Base-by-base conservation (phyloP, 2,329 filamentous ascomycete species). In the Aureobasidium namibiae region DNA sequence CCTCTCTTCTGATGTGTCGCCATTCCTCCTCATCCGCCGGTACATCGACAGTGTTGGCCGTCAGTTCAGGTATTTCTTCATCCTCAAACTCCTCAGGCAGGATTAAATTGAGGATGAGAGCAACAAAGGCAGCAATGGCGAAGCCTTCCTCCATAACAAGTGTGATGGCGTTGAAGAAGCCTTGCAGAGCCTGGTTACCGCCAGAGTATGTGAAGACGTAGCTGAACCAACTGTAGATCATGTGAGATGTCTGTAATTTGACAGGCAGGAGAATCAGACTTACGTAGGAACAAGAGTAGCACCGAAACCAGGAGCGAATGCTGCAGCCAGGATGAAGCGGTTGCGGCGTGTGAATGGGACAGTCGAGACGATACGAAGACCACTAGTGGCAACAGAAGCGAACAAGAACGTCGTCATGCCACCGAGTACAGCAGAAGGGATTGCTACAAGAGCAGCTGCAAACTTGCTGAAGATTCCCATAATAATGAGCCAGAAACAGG, bases 381-480 rank as follows among this genome's bases (percentile, higher is more conserved):
- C 90, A 0, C 86, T 88, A 1, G 90, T 86, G 1, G 88, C 84
- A 6, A 94, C 89, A 4, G 87, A 82, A 61, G 80, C 81, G 75
- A 92, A 94, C 23, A 94, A 79, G 72, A 94, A 94, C 0, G 88
- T 90, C 0, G 89, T 79, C 77, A 79, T 79, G 41, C 77, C 77
- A 9, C 77, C 77, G 1, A 79, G 68, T 0, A 79, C 76, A 1
- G 76, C 66, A 10, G 65, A 68, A 0, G 89, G 89, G 63, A 94
- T 92, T 4, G 88, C 82, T 4, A 90, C 87, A 4, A 94, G 82
- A 0, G 88, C 81, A 1, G 89, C 89, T 0, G 88, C 89, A 65
- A 92, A 92, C 72, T 94, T 94, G 65, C 88, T 83, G 66, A 92
- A 90, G 62, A 94, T 76, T 16, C 90, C 90, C 83, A 91, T 90